Evolutionary conservation across 345 rosid species (phyloP), one percentile per base, ranked within the genome.

Genomic region (Carallia pectinifolia): DNA sequence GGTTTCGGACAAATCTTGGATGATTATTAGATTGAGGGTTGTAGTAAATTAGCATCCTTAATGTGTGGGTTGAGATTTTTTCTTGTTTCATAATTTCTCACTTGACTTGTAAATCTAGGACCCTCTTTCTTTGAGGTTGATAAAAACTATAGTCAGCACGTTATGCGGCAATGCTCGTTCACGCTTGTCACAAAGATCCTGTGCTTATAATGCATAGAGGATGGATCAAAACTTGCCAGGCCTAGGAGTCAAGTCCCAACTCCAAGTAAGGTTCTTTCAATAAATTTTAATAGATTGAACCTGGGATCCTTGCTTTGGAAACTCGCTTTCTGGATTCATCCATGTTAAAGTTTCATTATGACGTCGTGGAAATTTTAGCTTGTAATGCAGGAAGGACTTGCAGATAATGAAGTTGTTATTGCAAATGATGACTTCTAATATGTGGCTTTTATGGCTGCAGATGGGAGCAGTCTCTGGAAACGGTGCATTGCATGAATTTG

Each of bases 221-320:
- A 85, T 86, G 90, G 89, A 85, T 64, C 58, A 40, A 47, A 82
- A 82, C 80, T 82, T 78, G 69, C 86, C 73, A 54, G 62, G 63
- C 18, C 66, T 66, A 29, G 80, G 80, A 55, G 55, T 61, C 33
- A 61, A 68, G 65, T 74, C 80, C 55, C 80, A 75, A 52, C 66
- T 81, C 61, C 85, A 81, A 76, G 89, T 83, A 79, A 77, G 78
- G 67, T 53, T 52, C 30, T 19, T 73, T 38, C 7, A 40, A 50
- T 40, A 30, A 9, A 56, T 15, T 30, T 31, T 34, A 36, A 58
- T 4, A 17, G 23, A 61, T 30, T 62, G 59, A 17, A 8, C 29
- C 33, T 62, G 61, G 18, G 23, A 33, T 30, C 33, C 38, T 67
- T 39, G 18, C 36, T 30, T 19, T 56, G 47, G 44, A 10, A 36